Percentiles rank a stretch among this genome's conserved stretches.
These are phyloP conservation scores for Chlorella sp. DNA, from an alignment of 139 green algal species.

Conservation along the genomic window DNA sequence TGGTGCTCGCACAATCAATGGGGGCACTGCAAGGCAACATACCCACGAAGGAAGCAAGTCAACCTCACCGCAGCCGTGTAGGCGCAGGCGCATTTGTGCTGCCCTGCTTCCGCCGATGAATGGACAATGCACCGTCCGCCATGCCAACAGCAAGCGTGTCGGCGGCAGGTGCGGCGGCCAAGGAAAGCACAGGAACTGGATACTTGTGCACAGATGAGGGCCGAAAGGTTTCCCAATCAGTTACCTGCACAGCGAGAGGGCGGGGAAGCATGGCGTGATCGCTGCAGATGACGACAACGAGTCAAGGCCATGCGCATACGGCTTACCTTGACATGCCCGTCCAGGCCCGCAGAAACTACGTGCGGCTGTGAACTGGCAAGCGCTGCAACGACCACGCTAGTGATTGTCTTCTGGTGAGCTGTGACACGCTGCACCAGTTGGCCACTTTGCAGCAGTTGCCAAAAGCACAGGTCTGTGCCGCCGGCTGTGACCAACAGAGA, in stretches of 20 bases:
- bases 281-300: not conserved
- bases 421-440: constrained; percentile 74
- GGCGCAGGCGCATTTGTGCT: not conserved
- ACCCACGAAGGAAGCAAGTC: no score
- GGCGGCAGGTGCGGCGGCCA: constrained; percentile 80
- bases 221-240: constrained; percentile 86
- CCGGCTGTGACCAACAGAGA: constrained; percentile 78
- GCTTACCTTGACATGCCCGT: constrained; percentile 92
- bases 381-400: constrained; percentile 68
- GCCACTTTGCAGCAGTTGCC: constrained; percentile 85
- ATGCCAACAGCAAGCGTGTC: constrained; percentile 89
- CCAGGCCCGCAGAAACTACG: constrained; percentile 90
- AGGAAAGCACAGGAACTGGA: constrained; percentile 75
- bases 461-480: constrained; percentile 84
- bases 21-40: not conserved
- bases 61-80: not conserved
- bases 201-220: constrained; percentile 84
- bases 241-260: constrained; percentile 61
- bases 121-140: constrained; percentile 82
- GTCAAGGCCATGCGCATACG: not conserved
- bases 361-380: constrained; percentile 72
- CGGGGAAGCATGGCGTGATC: no score
- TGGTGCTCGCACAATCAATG: not conserved
- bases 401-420: constrained; percentile 97
- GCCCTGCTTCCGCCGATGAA: constrained; percentile 49